phyloP scores from a whole-genome alignment of 2,329 filamentous ascomycete species.

The Chrysoporthe puriensis region DNA sequence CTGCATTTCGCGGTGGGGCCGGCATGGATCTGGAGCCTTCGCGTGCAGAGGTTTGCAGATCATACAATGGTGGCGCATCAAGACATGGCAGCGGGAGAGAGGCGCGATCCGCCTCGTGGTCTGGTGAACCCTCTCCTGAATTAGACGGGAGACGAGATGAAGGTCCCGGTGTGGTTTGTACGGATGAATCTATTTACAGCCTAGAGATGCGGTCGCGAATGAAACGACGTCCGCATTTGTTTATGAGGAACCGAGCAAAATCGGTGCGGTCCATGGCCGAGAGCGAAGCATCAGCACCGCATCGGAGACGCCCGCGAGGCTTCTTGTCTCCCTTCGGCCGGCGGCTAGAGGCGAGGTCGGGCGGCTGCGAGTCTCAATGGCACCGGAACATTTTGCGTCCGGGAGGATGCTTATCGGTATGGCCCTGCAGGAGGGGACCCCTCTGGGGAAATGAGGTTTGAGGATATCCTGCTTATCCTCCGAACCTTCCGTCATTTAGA shows the following conservation, averaged over 20 bases:
- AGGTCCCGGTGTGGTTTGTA: background rate
- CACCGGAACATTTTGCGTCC: background rate
- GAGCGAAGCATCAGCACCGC: background rate
- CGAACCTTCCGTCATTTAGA: background rate
- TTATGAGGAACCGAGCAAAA: background rate
- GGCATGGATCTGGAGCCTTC: background rate
- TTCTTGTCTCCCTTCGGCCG: background rate
- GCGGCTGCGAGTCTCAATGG: background rate
- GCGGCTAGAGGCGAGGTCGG: background rate
- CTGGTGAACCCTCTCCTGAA: background rate
- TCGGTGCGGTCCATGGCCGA: background rate
- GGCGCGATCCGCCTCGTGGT: background rate
- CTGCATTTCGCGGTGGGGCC: background rate
- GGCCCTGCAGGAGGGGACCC: background rate
- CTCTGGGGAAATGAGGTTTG: background rate
- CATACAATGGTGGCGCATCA: background rate
- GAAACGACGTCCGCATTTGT: background rate
- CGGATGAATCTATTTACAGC: background rate
- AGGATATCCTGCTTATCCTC: background rate
- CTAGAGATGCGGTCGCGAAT: background rate
- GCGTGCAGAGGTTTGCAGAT: background rate
- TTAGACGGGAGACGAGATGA: constrained; percentile 3
- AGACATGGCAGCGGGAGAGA: background rate
- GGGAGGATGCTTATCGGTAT: background rate
- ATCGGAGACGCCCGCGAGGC: background rate